A percentile compares a stretch with the other conserved stretches of the same genome.
These are phyloP conservation scores for Beta vulgaris DNA, from an alignment of 148 eudicot species.

Conservation along the genomic window DNA sequence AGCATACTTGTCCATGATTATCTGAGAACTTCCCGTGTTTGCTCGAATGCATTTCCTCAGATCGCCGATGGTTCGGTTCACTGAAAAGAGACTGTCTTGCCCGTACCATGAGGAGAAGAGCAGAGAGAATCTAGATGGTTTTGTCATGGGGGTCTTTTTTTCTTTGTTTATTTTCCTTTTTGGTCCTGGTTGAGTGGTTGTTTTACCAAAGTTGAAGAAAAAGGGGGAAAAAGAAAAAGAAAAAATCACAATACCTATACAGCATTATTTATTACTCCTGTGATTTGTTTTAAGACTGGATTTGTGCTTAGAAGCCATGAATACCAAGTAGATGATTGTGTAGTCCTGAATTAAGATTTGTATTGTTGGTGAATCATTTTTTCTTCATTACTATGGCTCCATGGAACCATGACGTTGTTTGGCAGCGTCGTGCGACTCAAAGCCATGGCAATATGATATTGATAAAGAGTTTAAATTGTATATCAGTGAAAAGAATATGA, in stretches of 20 bases:
- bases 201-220: neutral
- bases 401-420: neutral
- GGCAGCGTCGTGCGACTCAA: neutral
- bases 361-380: neutral
- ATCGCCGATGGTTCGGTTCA: neutral
- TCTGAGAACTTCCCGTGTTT: neutral
- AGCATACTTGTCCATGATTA: neutral
- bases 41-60: slow-evolving; percentile 2
- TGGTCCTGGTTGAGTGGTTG: slow-evolving; percentile 5
- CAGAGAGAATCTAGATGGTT: slow-evolving; percentile 6
- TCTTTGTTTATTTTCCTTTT: neutral
- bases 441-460: neutral
- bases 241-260: slow-evolving; percentile 20
- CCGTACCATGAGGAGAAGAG: neutral
- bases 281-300: slow-evolving; percentile 28
- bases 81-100: neutral
- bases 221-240: neutral
- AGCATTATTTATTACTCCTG: slow-evolving; percentile 12
- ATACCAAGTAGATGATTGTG: slow-evolving; percentile 25
- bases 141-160: neutral
- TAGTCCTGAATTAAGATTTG: slow-evolving; percentile 6
- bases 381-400: neutral
- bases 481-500: too few species aligned
- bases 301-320: slow-evolving; percentile 24
- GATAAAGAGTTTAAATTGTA: too few species aligned